Percentiles rank a stretch among this genome's conserved stretches.
Evolutionary conservation across 2,329 filamentous ascomycete species (phyloP).

Genomic region (Pezicula carpinea): DNA sequence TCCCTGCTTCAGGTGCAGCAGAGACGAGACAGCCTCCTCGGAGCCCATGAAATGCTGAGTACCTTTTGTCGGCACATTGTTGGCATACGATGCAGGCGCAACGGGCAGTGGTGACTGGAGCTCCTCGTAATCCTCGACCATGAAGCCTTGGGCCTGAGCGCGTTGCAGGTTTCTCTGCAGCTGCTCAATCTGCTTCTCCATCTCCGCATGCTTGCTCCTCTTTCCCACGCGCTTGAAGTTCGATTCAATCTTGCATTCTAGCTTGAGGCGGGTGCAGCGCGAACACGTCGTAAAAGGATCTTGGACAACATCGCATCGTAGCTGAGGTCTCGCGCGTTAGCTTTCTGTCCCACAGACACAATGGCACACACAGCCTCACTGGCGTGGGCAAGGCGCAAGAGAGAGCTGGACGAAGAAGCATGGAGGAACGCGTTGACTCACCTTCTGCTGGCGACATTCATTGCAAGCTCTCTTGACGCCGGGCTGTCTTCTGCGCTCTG

Average conservation of each 20-base stretch:
- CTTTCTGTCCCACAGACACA: not conserved
- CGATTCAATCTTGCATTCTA: slow-evolving; percentile 81
- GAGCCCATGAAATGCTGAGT: slow-evolving; percentile 59
- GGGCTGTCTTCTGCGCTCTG: slow-evolving; percentile 60
- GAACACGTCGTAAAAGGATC: slow-evolving; percentile 75
- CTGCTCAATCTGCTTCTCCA: slow-evolving; percentile 76
- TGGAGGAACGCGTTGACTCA: slow-evolving; percentile 40
- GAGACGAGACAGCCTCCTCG: slow-evolving; percentile 62
- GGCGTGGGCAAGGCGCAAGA: slow-evolving; percentile 4
- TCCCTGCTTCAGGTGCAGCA: slow-evolving; percentile 62
- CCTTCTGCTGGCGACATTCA: slow-evolving; percentile 82
- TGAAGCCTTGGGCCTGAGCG: slow-evolving; percentile 55
- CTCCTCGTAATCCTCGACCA: slow-evolving; percentile 48
- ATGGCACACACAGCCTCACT: not conserved
- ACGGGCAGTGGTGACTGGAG: slow-evolving; percentile 52
- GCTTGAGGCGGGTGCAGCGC: slow-evolving; percentile 72
- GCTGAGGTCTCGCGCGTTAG: slow-evolving; percentile 39
- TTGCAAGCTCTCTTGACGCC: slow-evolving; percentile 78
- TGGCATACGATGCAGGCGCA: no score
- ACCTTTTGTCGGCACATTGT: slow-evolving; percentile 30
- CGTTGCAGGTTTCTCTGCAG: slow-evolving; percentile 57
- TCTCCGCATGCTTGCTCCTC: slow-evolving; percentile 77
- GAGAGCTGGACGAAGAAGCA: no score
- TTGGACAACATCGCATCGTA: slow-evolving; percentile 80
- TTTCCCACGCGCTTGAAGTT: slow-evolving; percentile 85